Evolutionary conservation across 2,329 filamentous ascomycete species (phyloP).

Genomic region (Microsporum ferrugineum): DNA sequence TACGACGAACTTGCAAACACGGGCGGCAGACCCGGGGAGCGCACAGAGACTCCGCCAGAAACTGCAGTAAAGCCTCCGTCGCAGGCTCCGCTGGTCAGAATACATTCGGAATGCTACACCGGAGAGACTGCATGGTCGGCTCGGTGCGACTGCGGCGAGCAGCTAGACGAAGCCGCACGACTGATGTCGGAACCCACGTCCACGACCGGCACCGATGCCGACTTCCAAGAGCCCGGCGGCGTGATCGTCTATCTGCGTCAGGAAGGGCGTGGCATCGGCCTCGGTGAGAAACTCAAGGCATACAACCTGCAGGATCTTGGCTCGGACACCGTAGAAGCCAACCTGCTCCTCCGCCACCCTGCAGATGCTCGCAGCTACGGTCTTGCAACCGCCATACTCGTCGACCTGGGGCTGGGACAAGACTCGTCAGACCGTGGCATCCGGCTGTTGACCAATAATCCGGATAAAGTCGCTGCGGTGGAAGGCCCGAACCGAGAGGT

Average conservation of each 20-base stretch:
- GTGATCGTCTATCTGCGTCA: constrained; percentile 94
- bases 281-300: constrained; percentile 91
- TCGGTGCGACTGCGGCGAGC: constrained; percentile 93
- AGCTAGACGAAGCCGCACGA: constrained; percentile 88
- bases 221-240: constrained; percentile 50
- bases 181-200: constrained; percentile 52
- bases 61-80: neutral
- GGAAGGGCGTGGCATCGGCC: constrained; percentile 87
- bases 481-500: constrained; percentile 86
- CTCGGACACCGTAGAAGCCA: constrained; percentile 95
- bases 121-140: constrained; percentile 98
- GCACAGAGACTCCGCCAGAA: neutral
- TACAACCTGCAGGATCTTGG: constrained; percentile 96
- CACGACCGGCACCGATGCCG: constrained; percentile 26
- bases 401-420: constrained; percentile 62
- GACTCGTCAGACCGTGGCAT: constrained; percentile 53
- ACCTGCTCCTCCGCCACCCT: constrained; percentile 77
- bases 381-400: constrained; percentile 86
- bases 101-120: constrained; percentile 97
- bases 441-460: constrained; percentile 85
- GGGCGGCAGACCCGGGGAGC: neutral
- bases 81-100: constrained; percentile 65
- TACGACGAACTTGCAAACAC: constrained; percentile 36
- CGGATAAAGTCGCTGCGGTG: constrained; percentile 88
- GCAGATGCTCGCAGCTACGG: constrained; percentile 93